Base-by-base conservation (phyloP, 2,329 filamentous ascomycete genomes). In the Hymenotorrendiella dingleyae region DNA sequence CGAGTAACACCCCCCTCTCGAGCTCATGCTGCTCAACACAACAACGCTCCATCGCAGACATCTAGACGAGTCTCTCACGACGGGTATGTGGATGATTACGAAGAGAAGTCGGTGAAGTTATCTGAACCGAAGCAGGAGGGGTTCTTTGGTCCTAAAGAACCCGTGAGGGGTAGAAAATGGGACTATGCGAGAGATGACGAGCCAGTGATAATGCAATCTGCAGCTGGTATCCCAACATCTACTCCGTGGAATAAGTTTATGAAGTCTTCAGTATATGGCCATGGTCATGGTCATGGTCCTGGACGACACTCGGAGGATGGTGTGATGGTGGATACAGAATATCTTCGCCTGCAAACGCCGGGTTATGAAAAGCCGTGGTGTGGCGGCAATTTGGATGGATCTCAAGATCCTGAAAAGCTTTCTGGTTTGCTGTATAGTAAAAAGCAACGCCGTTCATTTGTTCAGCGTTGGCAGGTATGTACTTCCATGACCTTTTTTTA, bases 291-390 rank as follows among this genome's bases (percentile, higher is more conserved):
- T 29, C n/a, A n/a, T n/a, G n/a, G n/a, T n/a, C n/a, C n/a, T n/a
- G n/a, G n/a, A n/a, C n/a, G n/a, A n/a, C n/a, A n/a, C n/a, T n/a
- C n/a, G n/a, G 59, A 62, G 41, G 56, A 61, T 40, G 32, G 36
- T 12, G 52, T 50, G 39, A 47, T 42, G n/a, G 57, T 62, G 6
- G 54, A 61, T 36, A 42, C 55, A 5, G 42, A 48, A 9, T 58
- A 56, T 28, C 43, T 62, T 7, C 36, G 50, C 23, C 41, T 55
- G 30, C 57, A 56, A 43, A 60, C 56, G 21, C 60, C 60, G 14
- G 61, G 60, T 21, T 62, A 61, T 45, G 43, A 58, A n/a, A 54
- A 49, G 32, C 60, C 61, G 16, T 63, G 61, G 61, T n/a, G n/a
- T n/a, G 43, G 57, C 20, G 61, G 61, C 4, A 58, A 62, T 45